A percentile compares a stretch with the other conserved stretches of the same genome.
phyloP scores from a whole-genome alignment of 164 flowering plant species.

The Piper longum region DNA sequence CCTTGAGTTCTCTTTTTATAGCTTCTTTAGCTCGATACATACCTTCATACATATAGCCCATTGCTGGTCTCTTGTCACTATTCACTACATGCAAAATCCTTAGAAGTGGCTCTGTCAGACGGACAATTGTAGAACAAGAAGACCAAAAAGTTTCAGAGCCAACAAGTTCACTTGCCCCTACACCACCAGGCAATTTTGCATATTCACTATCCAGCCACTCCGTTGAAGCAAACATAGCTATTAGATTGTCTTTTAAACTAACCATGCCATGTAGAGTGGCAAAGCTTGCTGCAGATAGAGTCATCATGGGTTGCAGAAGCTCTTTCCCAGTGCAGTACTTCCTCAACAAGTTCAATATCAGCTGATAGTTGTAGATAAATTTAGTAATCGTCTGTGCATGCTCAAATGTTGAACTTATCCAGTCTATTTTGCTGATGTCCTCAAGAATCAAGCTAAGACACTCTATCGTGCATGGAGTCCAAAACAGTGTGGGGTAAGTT shows the following conservation, averaged over 20 bases:
- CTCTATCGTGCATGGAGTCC: conserved; percentile 66
- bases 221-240: too few relatives aligned
- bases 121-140: conserved; percentile 25
- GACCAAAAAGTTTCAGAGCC: conserved; percentile 61
- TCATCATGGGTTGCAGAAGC: conserved; percentile 41
- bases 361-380: neutral
- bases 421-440: conserved; percentile 23
- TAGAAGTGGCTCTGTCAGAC: conserved; percentile 48
- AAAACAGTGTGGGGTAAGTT: conserved; percentile 46
- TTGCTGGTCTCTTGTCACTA: too few relatives aligned
- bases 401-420: conserved; percentile 29
- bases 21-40: too few relatives aligned
- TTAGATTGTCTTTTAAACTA: conserved; percentile 4
- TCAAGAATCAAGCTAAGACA: conserved; percentile 56
- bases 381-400: conserved; percentile 37
- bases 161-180: conserved; percentile 36
- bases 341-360: conserved; percentile 8
- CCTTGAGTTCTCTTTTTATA: neutral
- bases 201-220: too few relatives aligned
- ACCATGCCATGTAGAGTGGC: conserved; percentile 45
- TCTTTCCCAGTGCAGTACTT: conserved; percentile 43
- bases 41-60: too few relatives aligned
- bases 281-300: conserved; percentile 47
- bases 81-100: conserved; percentile 3
- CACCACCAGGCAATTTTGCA: conserved; percentile 27